Percentiles rank a stretch among this genome's conserved stretches.
Evolutionary conservation across 768 basidiomycete species (phyloP).

Genomic region (Mycena amicta): DNA sequence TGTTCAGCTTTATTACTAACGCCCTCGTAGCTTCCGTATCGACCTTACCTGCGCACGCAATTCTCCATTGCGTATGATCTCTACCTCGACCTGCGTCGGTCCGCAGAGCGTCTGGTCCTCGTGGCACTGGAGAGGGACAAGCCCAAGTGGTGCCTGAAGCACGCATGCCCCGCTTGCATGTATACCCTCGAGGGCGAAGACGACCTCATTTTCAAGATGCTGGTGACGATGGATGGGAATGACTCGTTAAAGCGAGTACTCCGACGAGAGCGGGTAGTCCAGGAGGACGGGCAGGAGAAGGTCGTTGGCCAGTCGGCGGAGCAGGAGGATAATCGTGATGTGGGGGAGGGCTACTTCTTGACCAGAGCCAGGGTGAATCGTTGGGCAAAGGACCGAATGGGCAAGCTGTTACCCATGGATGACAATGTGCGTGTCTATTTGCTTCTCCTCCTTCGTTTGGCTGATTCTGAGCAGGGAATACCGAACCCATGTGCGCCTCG

Average conservation of each 20-base stretch:
- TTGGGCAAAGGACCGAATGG: constrained; percentile 13
- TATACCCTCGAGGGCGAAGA: constrained; percentile 28
- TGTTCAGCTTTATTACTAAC: constrained; percentile 8
- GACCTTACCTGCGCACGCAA: too few species aligned
- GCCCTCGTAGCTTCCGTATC: constrained; percentile 20
- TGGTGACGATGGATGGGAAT: too few species aligned
- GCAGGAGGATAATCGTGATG: constrained; percentile 8
- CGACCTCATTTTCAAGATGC: constrained; percentile 25
- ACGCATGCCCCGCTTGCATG: constrained; percentile 31
- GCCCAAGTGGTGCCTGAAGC: constrained; percentile 24
- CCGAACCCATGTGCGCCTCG: constrained; percentile 16
- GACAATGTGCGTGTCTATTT: too few species aligned
- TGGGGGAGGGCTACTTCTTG: constrained; percentile 7
- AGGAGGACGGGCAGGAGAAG: too few species aligned
- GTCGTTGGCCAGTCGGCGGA: neutral
- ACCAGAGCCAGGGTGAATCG: constrained; percentile 12
- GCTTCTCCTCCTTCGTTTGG: too few species aligned
- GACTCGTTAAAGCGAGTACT: constrained; percentile 25
- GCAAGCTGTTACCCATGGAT: neutral
- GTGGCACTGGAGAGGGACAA: constrained; percentile 22
- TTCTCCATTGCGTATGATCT: too few species aligned
- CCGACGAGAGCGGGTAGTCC: too few species aligned
- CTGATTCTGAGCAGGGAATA: neutral
- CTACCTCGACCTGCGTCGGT: too few species aligned
- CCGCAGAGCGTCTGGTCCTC: constrained; percentile 6